phyloP scores from a whole-genome alignment of 78 protist genomes.

The Planoprotostelium fungivorum region DNA sequence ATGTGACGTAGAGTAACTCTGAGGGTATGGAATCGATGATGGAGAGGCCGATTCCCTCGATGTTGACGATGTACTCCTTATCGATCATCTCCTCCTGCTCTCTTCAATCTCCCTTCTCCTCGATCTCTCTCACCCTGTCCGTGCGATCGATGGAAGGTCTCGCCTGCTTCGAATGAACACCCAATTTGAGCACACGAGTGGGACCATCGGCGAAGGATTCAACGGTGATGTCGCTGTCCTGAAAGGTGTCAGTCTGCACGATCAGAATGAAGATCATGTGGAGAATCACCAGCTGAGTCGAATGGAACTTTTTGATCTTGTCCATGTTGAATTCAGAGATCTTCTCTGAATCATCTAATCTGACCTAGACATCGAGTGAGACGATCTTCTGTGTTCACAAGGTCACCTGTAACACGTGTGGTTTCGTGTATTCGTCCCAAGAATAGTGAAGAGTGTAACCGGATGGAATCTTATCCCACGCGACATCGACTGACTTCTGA shows the following conservation, averaged over 20 bases:
- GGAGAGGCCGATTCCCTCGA: constrained; percentile 34
- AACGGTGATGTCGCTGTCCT: not conserved
- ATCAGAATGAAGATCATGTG: not conserved
- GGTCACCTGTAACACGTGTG: not conserved
- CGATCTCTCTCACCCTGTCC: not conserved
- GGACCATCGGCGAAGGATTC: not conserved
- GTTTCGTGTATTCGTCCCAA: not conserved
- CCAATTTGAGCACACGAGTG: not conserved
- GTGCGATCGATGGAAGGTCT: not conserved
- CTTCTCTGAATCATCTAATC: not conserved
- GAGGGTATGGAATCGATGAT: constrained; percentile 30
- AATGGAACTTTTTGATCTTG: not conserved
- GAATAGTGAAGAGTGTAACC: not conserved
- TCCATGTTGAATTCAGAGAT: not conserved
- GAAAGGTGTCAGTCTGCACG: not conserved
- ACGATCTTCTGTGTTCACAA: not conserved
- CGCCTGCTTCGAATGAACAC: not conserved
- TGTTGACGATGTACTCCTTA: not conserved
- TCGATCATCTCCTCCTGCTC: not conserved
- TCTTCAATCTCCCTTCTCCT: not conserved
- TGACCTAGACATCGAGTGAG: not conserved
- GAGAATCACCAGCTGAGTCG: not conserved
- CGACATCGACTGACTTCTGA: not conserved
- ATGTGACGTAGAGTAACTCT: constrained; percentile 31
- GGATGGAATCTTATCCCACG: not conserved